Base-by-base conservation (phyloP, 305 asterid species). In the Fraxinus latifolia region DNA sequence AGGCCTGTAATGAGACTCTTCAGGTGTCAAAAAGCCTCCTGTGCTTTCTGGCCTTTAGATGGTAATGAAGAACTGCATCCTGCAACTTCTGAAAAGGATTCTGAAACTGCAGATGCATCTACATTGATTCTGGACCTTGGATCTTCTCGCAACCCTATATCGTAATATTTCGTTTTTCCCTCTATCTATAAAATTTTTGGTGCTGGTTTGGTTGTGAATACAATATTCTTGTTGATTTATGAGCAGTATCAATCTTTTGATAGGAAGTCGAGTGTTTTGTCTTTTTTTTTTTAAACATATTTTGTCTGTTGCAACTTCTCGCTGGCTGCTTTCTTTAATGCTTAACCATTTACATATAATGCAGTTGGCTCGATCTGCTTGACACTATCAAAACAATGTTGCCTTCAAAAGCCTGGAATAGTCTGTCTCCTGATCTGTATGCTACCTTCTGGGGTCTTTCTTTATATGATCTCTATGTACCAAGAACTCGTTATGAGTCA, bases 401-500 rank as follows among this genome's bases (percentile, higher is more conserved):
- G 85, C 99, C 99, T 80, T 81, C 97, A 42, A 96, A 94, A 87
- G 98, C 99, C 77, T 96, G 99, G 99, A 96, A 96, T 87, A 96
- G 99, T 85, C 90, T 96, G 88, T 96, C 99, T 82, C 94, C 99
- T 79, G 99, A 96, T 88, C 90, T 96, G 62, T 96, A 95, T 87
- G 97, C 97, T 36, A 94, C 99, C 84, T 96, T 96, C 86, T 96
- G 99, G 99, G 98, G 99, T 90, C 98, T 96, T 84, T 92, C 98
- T 23, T 89, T 96, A 44, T 96, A 96, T 84, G 99, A 96, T 91
- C 98, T 96, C 83, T 91, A 95, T 86, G 97, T 95, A 79, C 99
- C 99, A 76, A 89, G 92, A 92, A 91, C 83, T 80, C 97, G 99
- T 81, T 96, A 96, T 65, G 93, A 92, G 84, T 93, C 95, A 87